Conservation (phyloP, 352 stramenopile genomes). For the Hyaloperonospora arabidopsidis region DNA sequence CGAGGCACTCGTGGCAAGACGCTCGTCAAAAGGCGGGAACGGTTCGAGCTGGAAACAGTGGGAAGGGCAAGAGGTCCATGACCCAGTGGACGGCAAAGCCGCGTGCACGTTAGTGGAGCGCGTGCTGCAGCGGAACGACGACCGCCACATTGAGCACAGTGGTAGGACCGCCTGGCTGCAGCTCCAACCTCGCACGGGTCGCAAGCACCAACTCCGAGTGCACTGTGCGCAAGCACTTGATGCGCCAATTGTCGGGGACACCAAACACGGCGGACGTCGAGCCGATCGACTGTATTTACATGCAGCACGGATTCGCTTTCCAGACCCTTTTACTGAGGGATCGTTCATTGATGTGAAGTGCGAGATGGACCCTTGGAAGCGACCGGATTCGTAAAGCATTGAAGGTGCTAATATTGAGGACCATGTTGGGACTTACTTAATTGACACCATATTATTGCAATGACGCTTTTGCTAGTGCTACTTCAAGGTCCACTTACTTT, state of each 20-base stretch:
- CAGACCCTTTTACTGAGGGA: slow-evolving; percentile 24
- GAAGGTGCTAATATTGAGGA: too few species aligned
- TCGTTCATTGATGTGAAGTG: slow-evolving; percentile 27
- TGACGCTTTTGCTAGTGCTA: too few species aligned
- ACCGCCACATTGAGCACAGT: slow-evolving; percentile 2
- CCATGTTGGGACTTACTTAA: too few species aligned
- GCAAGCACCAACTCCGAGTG: slow-evolving; percentile 64
- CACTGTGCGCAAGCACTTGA: slow-evolving; percentile 41
- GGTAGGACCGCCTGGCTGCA: slow-evolving; percentile 45
- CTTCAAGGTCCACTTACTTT: too few species aligned
- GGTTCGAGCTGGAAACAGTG: slow-evolving; percentile 15
- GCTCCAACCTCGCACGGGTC: slow-evolving; percentile 47
- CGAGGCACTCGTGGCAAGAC: slow-evolving; percentile 33
- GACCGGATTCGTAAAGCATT: too few species aligned
- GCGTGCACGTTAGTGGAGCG: slow-evolving; percentile 36
- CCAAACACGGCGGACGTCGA: slow-evolving; percentile 26
- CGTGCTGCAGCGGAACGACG: slow-evolving; percentile 7
- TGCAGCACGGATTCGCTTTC: slow-evolving; percentile 40
- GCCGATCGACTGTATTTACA: slow-evolving; percentile 46
- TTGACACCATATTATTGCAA: too few species aligned
- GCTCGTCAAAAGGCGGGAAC: not conserved
- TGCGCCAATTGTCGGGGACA: slow-evolving; percentile 50
- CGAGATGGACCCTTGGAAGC: slow-evolving; percentile 3
- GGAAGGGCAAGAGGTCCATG: slow-evolving; percentile 25
- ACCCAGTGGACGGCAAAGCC: slow-evolving; percentile 38